Evolutionary conservation across 2,329 filamentous ascomycete genomes (phyloP).

Genomic region (Tympanopsis confertula): DNA sequence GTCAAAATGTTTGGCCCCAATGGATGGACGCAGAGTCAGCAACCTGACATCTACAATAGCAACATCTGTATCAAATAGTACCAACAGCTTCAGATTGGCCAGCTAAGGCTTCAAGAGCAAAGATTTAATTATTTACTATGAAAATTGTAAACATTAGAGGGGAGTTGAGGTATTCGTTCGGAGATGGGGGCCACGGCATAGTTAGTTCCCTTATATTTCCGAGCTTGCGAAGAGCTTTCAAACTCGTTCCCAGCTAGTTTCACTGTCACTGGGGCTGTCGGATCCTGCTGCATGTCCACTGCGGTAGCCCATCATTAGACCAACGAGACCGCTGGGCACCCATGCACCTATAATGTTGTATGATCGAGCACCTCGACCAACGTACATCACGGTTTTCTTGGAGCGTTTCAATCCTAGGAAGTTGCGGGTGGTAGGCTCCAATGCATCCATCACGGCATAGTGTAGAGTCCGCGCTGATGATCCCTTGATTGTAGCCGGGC

Average conservation of each 20-base stretch:
- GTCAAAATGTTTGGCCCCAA: no score
- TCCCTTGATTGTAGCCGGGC: constrained; percentile 17
- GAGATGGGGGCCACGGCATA: no score
- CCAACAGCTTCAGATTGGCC: no score
- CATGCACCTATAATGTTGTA: constrained; percentile 47
- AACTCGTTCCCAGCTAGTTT: neutral
- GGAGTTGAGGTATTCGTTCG: no score
- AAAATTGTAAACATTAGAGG: no score
- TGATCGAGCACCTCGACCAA: constrained; percentile 45
- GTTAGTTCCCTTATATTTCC: no score
- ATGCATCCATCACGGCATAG: constrained; percentile 48
- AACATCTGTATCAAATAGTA: no score
- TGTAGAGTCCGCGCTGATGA: constrained; percentile 44
- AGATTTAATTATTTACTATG: no score
- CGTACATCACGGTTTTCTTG: constrained; percentile 29
- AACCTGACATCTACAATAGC: no score
- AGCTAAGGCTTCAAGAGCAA: no score
- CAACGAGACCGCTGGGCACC: constrained; percentile 39
- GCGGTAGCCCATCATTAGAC: constrained; percentile 46
- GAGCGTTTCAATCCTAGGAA: neutral
- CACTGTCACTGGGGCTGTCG: neutral
- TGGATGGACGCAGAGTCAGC: no score
- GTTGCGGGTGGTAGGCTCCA: constrained; percentile 19
- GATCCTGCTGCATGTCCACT: neutral
- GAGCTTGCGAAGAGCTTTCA: no score